Evolutionary conservation across 2,329 filamentous ascomycete genomes (phyloP), one percentile per base, ranked within the genome.

Genomic region (Eurotiales sp.): DNA sequence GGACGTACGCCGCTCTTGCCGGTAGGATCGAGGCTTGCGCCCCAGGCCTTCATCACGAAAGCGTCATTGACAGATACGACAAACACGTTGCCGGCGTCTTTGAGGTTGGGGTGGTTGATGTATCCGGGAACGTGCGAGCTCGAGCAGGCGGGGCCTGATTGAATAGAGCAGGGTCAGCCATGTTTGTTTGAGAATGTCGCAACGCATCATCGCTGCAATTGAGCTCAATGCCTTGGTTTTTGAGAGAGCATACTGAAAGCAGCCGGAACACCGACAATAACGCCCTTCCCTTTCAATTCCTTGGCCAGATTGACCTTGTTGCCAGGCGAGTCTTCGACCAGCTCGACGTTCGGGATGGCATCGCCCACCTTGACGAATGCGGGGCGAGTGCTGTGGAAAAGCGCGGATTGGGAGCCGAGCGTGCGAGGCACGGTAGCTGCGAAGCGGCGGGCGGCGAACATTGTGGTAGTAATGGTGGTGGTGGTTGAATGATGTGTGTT

Each of bases 41-140:
- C 84, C 90, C 91, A 96, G 4, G 90, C 91, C 72, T 95, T 95
- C 81, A 91, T 96, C 41, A 96, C 91, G 68, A 96, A 96, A 17
- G 90, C 83, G 68, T 97, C 92, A 68, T 97, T 97, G 66, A 96
- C 91, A 14, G 88, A 85, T 51, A 97, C 84, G 36, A 97, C 89
- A 64, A 95, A 95, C 41, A 96, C 88, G 63, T 87, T 79, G 44
- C 90, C 91, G 25, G 88, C 89, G 55, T 85, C 78, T 74, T 88
- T 88, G 61, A 95, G 79, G 68, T 85, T 83, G 50, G 85, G 79
- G 66, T 89, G 87, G 65, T 83, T 84, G 70, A 96, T 86, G 74
- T 90, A 97, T 50, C 88, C 87, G 1, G 92, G 92, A 41, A 97
- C 78, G 67, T 97, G 92, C 44, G 74, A 77, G 58, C 80, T 78